Evolutionary conservation across 768 basidiomycete genomes (phyloP).

Genomic region (Daedaleopsis nitida): DNA sequence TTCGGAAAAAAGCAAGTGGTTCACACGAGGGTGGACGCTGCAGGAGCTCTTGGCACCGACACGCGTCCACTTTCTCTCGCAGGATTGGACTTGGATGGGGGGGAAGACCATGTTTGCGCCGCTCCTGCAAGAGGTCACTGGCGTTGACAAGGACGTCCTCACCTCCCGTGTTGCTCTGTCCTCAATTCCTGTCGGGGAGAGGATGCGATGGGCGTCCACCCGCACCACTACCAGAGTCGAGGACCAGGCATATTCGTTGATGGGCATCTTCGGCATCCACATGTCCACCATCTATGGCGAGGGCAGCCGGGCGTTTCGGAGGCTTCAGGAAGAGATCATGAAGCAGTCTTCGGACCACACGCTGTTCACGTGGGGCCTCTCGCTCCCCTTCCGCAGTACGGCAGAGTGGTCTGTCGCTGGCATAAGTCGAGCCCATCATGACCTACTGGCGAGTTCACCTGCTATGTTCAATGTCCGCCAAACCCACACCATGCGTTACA

Average conservation of each 20-base stretch:
- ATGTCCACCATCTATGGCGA: conserved; percentile 1
- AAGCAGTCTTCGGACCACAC: neutral
- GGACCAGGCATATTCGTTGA: conserved; percentile 1
- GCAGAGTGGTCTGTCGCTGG: neutral
- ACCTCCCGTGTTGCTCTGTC: neutral
- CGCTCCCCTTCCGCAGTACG: neutral
- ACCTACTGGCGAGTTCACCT: neutral
- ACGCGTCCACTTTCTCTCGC: neutral
- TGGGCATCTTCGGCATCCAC: conserved; percentile 4
- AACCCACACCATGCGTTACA: too few species aligned
- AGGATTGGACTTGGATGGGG: neutral
- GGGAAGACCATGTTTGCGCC: neutral
- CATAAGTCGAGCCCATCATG: neutral
- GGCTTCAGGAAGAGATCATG: conserved; percentile 5
- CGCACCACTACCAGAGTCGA: conserved; percentile 1
- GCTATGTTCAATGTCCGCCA: too few species aligned
- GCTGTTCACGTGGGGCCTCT: neutral
- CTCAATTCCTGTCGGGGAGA: neutral
- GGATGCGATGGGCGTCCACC: conserved; percentile 1
- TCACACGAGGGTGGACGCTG: neutral
- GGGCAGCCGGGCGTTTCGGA: neutral
- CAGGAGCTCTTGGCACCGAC: neutral
- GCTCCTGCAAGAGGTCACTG: neutral
- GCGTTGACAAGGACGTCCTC: neutral
- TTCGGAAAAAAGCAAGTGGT: neutral